A percentile compares a stretch with the other conserved stretches of the same genome.
These are phyloP conservation scores for Rhododendron vialii DNA, from an alignment of 148 eudicot species.

Conservation along the genomic window DNA sequence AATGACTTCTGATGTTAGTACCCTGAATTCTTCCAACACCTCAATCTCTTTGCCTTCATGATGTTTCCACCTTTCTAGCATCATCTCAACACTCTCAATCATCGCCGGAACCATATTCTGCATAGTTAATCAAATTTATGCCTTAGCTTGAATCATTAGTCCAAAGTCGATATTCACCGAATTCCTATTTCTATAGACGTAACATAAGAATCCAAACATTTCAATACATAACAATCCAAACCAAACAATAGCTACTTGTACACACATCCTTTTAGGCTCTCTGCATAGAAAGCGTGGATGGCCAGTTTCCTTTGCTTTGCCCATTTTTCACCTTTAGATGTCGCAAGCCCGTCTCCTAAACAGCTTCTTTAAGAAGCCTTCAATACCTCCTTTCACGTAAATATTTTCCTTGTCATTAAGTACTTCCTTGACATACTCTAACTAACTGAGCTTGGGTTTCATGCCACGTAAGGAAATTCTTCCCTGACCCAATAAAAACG, in stretches of 20 bases:
- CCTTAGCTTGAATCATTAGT: background rate
- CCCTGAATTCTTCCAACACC: constrained; percentile 9
- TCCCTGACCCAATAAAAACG: background rate
- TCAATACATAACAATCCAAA: background rate
- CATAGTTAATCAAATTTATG: background rate
- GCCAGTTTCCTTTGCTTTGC: constrained; percentile 19
- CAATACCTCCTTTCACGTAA: background rate
- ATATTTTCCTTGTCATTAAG: background rate
- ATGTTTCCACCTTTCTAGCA: constrained; percentile 23
- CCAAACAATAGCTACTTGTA: background rate
- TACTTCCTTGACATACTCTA: background rate
- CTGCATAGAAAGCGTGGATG: constrained; percentile 19
- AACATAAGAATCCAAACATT: background rate
- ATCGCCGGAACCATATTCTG: constrained; percentile 25
- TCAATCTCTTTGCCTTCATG: constrained; percentile 17
- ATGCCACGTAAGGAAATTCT: constrained; percentile 2
- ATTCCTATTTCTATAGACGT: background rate
- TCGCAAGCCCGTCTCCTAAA: background rate
- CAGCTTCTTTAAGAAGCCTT: background rate
- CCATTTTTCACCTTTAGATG: constrained; percentile 20
- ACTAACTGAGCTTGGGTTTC: background rate
- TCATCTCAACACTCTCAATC: constrained; percentile 15
- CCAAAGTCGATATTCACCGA: background rate
- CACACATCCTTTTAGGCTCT: constrained; percentile 14
- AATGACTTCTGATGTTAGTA: constrained; percentile 19